These are phyloP conservation scores for Periconia macrospinosa DNA, from an alignment of 2,329 filamentous ascomycete genomes.

Conservation along the genomic window DNA sequence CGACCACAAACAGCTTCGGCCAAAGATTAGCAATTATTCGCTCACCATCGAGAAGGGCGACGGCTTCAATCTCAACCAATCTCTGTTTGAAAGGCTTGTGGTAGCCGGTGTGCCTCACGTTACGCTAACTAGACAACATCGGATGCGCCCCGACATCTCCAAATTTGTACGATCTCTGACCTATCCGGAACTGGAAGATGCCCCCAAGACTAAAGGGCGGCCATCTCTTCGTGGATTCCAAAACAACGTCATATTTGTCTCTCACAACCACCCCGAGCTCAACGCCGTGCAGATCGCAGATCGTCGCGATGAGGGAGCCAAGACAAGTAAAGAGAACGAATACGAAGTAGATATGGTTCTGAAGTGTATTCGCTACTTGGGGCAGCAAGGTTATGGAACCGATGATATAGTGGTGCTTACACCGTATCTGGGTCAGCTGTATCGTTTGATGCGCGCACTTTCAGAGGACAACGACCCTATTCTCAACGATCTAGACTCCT, in stretches of 20 bases:
- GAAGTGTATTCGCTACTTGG: constrained; percentile 66
- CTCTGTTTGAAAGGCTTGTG: constrained; percentile 70
- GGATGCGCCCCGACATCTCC: constrained; percentile 71
- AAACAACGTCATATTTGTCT: constrained; percentile 66
- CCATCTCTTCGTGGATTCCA: constrained; percentile 59
- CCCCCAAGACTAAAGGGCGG: constrained; percentile 51
- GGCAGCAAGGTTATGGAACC: constrained; percentile 70
- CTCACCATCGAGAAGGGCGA: constrained; percentile 65
- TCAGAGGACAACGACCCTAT: constrained; percentile 62
- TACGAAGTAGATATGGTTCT: constrained; percentile 70
- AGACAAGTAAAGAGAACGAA: constrained; percentile 61
- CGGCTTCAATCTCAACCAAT: constrained; percentile 68
- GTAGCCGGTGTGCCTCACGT: constrained; percentile 56
- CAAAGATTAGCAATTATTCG: constrained; percentile 64
- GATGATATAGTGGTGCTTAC: constrained; percentile 69
- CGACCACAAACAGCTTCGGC: constrained; percentile 72
- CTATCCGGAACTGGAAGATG: constrained; percentile 65
- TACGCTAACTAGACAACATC: constrained; percentile 64
- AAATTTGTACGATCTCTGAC: constrained; percentile 58
- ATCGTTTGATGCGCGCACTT: constrained; percentile 58
- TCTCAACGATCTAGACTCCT: constrained; percentile 69
- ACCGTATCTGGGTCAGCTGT: constrained; percentile 72
- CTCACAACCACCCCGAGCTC: constrained; percentile 61
- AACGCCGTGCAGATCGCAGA: constrained; percentile 50
- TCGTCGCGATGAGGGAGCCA: constrained; percentile 52